A percentile compares a stretch with the other conserved stretches of the same genome.
Evolutionary conservation across 176 grass and related monocot genomes (phyloP).

Genomic region (Hordeum marinum): DNA sequence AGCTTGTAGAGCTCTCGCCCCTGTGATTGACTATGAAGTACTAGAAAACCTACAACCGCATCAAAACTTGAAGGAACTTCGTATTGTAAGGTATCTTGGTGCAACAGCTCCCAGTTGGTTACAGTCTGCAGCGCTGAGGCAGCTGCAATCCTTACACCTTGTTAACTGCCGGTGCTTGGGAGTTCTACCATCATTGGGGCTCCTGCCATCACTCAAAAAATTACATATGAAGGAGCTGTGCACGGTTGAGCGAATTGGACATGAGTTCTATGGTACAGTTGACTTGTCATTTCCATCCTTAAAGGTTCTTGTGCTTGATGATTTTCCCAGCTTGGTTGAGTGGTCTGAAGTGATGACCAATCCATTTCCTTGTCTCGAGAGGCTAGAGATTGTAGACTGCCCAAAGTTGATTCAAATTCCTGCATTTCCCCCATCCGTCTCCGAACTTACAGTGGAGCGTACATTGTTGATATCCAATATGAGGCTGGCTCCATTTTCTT

Average conservation of each 20-base stretch:
- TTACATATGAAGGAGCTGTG: constrained; percentile 24
- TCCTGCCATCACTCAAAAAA: constrained; percentile 17
- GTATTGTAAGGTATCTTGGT: constrained; percentile 16
- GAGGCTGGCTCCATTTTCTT: not conserved
- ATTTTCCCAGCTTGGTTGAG: constrained; percentile 10
- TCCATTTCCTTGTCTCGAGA: not conserved
- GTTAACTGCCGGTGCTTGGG: constrained; percentile 20
- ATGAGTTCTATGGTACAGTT: not conserved
- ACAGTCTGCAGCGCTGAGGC: not conserved
- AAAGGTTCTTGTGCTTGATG: not conserved
- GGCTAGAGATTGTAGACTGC: constrained; percentile 11
- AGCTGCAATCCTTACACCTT: constrained; percentile 18
- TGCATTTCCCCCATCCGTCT: not conserved
- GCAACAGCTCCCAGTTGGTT: constrained; percentile 18
- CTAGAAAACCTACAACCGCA: constrained; percentile 15
- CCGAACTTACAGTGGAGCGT: not conserved
- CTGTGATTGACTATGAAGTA: not conserved
- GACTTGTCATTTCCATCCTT: not conserved
- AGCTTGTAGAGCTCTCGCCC: not conserved
- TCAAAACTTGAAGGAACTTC: constrained; percentile 21
- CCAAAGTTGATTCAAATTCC: constrained; percentile 4
- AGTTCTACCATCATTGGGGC: constrained; percentile 28
- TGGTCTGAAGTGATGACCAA: not conserved
- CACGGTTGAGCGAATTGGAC: not conserved
- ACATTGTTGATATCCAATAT: not conserved